Evolutionary conservation across 2,329 filamentous ascomycete genomes (phyloP).

Genomic region (Trichophyton simii): DNA sequence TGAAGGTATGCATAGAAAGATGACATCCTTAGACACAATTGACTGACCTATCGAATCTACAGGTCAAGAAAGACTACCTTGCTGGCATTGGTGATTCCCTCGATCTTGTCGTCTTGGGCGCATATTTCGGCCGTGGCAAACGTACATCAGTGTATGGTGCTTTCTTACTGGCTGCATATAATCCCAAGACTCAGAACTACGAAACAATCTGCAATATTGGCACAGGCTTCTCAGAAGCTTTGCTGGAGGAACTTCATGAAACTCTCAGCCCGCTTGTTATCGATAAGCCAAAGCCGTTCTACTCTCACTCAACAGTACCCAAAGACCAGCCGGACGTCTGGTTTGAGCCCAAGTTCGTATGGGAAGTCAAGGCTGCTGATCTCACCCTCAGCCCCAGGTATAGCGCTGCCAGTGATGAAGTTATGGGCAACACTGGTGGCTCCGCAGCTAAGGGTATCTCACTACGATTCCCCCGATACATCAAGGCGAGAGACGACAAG

Average conservation of each 20-base stretch:
- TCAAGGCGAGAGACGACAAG: conserved; percentile 87
- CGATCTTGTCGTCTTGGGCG: conserved; percentile 87
- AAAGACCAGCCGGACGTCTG: conserved; percentile 97
- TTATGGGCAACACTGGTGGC: conserved; percentile 57
- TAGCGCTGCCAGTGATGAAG: conserved; percentile 74
- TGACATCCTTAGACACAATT: not conserved
- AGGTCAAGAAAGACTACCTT: conserved; percentile 98
- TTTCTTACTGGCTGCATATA: conserved; percentile 91
- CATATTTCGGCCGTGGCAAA: conserved; percentile 89
- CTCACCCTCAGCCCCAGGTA: conserved; percentile 85
- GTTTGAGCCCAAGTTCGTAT: conserved; percentile 90
- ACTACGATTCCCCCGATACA: conserved; percentile 82
- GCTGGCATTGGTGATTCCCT: conserved; percentile 87
- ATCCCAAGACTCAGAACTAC: conserved; percentile 64
- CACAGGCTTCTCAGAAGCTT: conserved; percentile 88
- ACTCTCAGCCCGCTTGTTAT: conserved; percentile 67
- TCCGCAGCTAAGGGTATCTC: conserved; percentile 64
- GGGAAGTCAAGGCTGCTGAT: conserved; percentile 97
- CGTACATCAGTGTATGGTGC: conserved; percentile 91
- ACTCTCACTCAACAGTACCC: conserved; percentile 66
- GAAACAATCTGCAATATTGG: conserved; percentile 98
- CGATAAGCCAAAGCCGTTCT: conserved; percentile 86
- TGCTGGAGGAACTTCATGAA: conserved; percentile 74
- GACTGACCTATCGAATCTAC: not conserved
- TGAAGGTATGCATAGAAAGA: conserved; percentile 51